Evolutionary conservation across 2,329 filamentous ascomycete species (phyloP), one percentile per base, ranked within the genome.

Genomic region (Pyrenochaeta sp.): DNA sequence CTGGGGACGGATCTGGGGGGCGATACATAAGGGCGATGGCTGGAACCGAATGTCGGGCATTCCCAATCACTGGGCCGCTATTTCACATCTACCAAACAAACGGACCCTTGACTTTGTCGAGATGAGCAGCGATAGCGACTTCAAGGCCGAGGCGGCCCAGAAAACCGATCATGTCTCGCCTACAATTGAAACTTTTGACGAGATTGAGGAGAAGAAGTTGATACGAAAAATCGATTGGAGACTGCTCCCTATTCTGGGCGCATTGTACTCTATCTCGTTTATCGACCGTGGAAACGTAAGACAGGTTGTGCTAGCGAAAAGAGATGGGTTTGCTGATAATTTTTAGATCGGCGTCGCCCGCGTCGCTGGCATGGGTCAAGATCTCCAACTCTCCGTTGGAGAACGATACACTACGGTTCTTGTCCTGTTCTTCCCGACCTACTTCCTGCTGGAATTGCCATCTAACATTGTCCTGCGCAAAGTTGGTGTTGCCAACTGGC

Each of bases 171-270:
- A n/a, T n/a, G n/a, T n/a, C n/a, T n/a, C n/a, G n/a, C n/a, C n/a
- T n/a, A n/a, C n/a, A n/a, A n/a, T n/a, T n/a, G 55, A 52, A 28
- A 44, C 42, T 8, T 44, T 41, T 20, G 52, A 53, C 20, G 45
- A 48, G 9, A 40, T 58, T 15, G 51, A 58, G 6, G 53, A 59
- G 35, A 60, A 55, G 42, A 48, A 44, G 17, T 17, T 65, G 7
- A 19, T 61, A n/a, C 60, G 61, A 6, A 67, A 63, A 13, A 48
- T 72, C 18, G 73, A 74, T 44, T 58, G 63, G 44, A 63, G 71
- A 18, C 60, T 74, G 1, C 58, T 75, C 6, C 71, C 71, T 6
- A 73, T 74, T 5, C 51, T 74, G 2, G 70, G 67, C 2, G 48
- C 69, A 2, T 53, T 73, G 17, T 73, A 73, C 41, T 71, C 67